Base-by-base conservation (phyloP, 305 asterid genomes). In the Fraxinus dipetala region DNA sequence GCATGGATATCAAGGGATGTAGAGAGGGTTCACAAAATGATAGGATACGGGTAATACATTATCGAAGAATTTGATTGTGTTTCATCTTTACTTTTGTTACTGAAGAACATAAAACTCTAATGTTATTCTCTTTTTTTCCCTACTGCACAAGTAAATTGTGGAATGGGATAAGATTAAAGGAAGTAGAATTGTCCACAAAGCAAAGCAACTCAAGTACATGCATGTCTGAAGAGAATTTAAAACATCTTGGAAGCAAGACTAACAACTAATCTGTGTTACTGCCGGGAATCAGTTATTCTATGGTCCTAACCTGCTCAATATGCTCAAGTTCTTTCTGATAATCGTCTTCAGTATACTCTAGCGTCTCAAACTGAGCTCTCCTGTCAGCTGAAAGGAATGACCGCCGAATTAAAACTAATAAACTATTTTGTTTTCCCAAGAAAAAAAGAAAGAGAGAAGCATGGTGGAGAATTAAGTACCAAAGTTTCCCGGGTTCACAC, bases 401-500 rank as follows among this genome's bases (percentile, higher is more conserved):
- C 38, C 34, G 24, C 85, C 78, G 80, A 56, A 81, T 86, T 43
- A 72, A 45, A 16, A 83, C 45, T 78, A 14, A 36, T 26, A 24
- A 34, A 82, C 30, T 70, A 70, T 14, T 69, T 69, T 30, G 22
- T 36, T 45, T 14, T 30, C 35, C 51, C 16, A 43, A 31, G 63
- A 43, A 11, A 63, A 43, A 75, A 14, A 67, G 67, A 70, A 28
- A 9, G 36, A 31, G 32, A 61, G 35, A 74, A 75, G 79, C 40
- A 35, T 13, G 79, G 74, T 82, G 82, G 81, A 72, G 67, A 80
- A 78, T 65, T 43, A 80, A 79, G 84, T 91, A 96, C 99, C 99
- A 78, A 96, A 96, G 83, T 96, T 96, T 87, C 99, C 99, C 5
- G 99, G 99, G 84, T 96, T 96, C 79, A 96, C 98, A 51, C 99